phyloP scores from a whole-genome alignment of 2,329 filamentous ascomycete species.

The Stemphylium beticola region DNA sequence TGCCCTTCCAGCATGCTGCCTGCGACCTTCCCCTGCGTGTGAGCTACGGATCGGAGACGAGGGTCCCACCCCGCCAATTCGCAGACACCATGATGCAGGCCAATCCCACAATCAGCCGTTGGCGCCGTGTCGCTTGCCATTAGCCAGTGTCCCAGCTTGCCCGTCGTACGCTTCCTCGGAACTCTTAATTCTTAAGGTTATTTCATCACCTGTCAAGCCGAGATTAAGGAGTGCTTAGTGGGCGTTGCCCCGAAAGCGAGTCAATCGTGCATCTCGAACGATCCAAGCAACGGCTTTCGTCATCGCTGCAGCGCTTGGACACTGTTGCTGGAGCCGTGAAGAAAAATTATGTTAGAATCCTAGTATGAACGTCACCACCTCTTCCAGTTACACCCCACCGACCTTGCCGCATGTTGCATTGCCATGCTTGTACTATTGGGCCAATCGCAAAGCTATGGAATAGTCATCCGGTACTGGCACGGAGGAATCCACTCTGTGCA shows the following conservation, averaged over 20 bases:
- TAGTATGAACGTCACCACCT: constrained; percentile 1
- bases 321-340: constrained; percentile 19
- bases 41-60: constrained; percentile 31
- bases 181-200: constrained; percentile 24
- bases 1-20: constrained; percentile 26
- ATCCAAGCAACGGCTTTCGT: constrained; percentile 25
- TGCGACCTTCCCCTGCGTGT: constrained; percentile 38
- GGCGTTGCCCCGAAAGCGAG: constrained; percentile 33
- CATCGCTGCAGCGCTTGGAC: constrained; percentile 24
- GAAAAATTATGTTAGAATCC: neutral
- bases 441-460: constrained; percentile 24
- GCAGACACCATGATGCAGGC: constrained; percentile 24
- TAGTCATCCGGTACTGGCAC: constrained; percentile 14
- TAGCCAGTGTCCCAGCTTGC: constrained; percentile 26
- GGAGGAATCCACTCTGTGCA: constrained; percentile 25
- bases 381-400: constrained; percentile 14
- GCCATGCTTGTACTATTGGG: constrained; percentile 3
- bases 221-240: constrained; percentile 48
- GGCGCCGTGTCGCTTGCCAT: constrained; percentile 39
- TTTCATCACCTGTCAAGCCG: constrained; percentile 37
- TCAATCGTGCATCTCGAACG: constrained; percentile 14
- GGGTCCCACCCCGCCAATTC: constrained; percentile 32
- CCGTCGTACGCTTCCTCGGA: constrained; percentile 34
- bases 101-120: constrained; percentile 45
- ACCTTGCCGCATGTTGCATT: constrained; percentile 15